Evolutionary conservation across 1,139 yeast genomes (phyloP).

Genomic region (Geotrichum phurueaensis): DNA sequence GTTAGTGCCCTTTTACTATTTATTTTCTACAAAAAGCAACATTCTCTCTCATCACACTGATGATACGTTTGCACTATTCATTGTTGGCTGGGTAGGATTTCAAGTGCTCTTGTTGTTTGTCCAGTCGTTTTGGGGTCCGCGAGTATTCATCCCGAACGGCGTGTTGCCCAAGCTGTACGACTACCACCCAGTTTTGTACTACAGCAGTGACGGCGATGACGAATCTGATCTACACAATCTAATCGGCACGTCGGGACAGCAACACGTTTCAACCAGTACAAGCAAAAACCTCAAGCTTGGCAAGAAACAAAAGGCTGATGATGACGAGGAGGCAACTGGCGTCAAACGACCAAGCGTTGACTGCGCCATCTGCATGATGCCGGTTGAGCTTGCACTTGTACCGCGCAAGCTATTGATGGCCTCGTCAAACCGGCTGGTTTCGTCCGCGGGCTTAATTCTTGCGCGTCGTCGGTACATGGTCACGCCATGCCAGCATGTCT

Average conservation of each 20-base stretch:
- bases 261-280: not conserved
- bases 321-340: not conserved
- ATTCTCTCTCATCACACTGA: constrained; percentile 56
- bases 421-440: constrained; percentile 29
- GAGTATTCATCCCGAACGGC: constrained; percentile 74
- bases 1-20: constrained; percentile 56
- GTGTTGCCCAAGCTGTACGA: constrained; percentile 74
- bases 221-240: constrained; percentile 41
- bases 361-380: constrained; percentile 87
- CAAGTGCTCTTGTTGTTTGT: constrained; percentile 53
- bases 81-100: constrained; percentile 48
- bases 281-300: not conserved
- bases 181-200: constrained; percentile 61
- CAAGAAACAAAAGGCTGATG: not conserved
- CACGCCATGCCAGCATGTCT: constrained; percentile 86
- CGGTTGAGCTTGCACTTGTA: constrained; percentile 55
- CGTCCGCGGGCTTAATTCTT: constrained; percentile 33
- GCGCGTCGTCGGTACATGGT: constrained; percentile 59
- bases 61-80: constrained; percentile 41
- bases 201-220: constrained; percentile 40
- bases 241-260: constrained; percentile 37
- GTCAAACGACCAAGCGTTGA: constrained; percentile 37
- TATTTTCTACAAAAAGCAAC: constrained; percentile 42
- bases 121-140: constrained; percentile 66
- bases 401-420: constrained; percentile 20